Evolutionary conservation across 2,329 filamentous ascomycete genomes (phyloP), one percentile per base, ranked within the genome.

Genomic region (Clarireedia monteithiana): DNA sequence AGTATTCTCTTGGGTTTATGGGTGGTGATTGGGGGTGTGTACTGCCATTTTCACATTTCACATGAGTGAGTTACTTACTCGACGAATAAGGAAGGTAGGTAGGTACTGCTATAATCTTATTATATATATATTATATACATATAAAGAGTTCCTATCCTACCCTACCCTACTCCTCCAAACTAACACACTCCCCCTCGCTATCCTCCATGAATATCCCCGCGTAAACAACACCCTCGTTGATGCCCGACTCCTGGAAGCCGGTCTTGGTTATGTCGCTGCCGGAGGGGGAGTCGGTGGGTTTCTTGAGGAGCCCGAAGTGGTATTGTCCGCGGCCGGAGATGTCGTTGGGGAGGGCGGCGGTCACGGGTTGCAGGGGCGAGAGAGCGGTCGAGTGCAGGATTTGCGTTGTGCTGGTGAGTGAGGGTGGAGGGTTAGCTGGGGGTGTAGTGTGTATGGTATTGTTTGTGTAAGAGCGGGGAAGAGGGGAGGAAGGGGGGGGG

Each of bases 301-400:
- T 84, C 75, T 85, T 85, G 57, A 85, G 71, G 1, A 84, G 66
- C 38, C 82, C 82, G 51, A 85, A 77, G 66, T 85, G 82, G 67
- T 77, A 83, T 66, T 84, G 80, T 23, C 82, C 82, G 54, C 77
- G 74, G 5, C 82, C 82, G 42, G 74, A 73, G 55, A 82, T 72
- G 61, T 82, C 74, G 61, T 81, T 80, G 42, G 68, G 23, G 0
- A 78, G 63, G 0, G 75, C 69, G 17, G 71, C 67, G 0, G 74
- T 79, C n/a, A 78, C 75, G 1, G 71, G 66, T 34, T 72, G 69
- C 30, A 85, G 76, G 0, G 75, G 67, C 2, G 67, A 65, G 30
- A 66, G 65, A 45, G 74, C 76, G 17, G 70, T 69, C 1, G 81
- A 84, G 71, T 83, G 83, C 69, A 77, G 81, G 46, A 82, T 75